phyloP scores from a whole-genome alignment of 2,329 filamentous ascomycete species.

The Aureobasidium vineae region DNA sequence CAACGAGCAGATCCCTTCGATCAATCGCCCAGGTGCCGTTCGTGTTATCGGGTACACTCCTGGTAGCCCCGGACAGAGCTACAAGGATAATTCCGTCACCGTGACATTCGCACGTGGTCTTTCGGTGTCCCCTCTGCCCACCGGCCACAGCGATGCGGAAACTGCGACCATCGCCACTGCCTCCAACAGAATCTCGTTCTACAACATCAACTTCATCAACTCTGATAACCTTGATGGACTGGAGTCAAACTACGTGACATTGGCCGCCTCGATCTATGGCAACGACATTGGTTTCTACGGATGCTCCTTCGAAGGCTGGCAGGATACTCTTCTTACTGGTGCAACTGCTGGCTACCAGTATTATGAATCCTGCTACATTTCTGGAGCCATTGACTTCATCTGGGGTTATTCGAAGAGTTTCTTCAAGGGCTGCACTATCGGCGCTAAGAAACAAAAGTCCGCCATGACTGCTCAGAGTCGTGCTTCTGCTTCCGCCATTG shows the following conservation, averaged over 20 bases:
- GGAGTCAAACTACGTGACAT: slow-evolving; percentile 36
- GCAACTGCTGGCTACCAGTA: slow-evolving; percentile 44
- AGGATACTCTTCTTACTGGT: slow-evolving; percentile 37
- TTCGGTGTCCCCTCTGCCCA: slow-evolving; percentile 43
- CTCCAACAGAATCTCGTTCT: slow-evolving; percentile 40
- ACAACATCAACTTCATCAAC: slow-evolving; percentile 40
- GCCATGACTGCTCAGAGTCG: slow-evolving; percentile 45
- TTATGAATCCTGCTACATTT: slow-evolving; percentile 40
- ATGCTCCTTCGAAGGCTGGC: slow-evolving; percentile 36
- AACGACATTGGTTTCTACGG: slow-evolving; percentile 39
- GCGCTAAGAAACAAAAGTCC: slow-evolving; percentile 39
- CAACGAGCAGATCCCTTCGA: slow-evolving; percentile 43
- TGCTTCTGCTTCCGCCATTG: slow-evolving; percentile 37
- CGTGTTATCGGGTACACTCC: slow-evolving; percentile 41
- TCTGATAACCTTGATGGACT: slow-evolving; percentile 36
- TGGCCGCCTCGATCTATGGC: slow-evolving; percentile 39
- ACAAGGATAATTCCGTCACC: slow-evolving; percentile 41
- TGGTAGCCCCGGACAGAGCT: slow-evolving; percentile 38
- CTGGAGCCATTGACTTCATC: slow-evolving; percentile 47
- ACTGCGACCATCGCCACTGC: slow-evolving; percentile 49
- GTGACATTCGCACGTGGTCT: slow-evolving; percentile 37
- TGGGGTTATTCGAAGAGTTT: slow-evolving; percentile 48
- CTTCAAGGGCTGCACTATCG: slow-evolving; percentile 44
- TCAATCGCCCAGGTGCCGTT: slow-evolving; percentile 44
- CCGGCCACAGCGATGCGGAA: slow-evolving; percentile 43